Evolutionary conservation across 2,329 filamentous ascomycete genomes (phyloP), one percentile per base, ranked within the genome.

Genomic region (Apiospora marii): DNA sequence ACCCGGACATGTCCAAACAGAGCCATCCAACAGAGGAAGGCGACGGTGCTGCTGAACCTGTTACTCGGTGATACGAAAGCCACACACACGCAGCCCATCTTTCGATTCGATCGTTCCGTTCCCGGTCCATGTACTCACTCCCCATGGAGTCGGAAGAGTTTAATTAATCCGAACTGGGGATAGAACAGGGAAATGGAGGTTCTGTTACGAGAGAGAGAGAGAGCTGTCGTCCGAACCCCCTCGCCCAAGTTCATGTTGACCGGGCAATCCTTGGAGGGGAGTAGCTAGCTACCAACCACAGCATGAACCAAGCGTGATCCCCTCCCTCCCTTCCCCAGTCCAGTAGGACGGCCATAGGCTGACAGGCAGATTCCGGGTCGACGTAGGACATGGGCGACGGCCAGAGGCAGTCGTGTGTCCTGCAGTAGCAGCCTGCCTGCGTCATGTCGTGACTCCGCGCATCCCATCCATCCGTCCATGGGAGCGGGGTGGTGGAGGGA

Each of bases 31-130:
- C 19, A 10, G 22, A 41, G 19, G 12, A 41, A 12, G n/a, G 22
- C 19, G 58, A 12, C 53, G 27, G 27, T 30, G 27, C 5, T 37
- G 24, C 30, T 13, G 27, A 41, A 13, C 34, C 2, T 24, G 58
- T 64, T 64, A 64, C 30, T 41, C 19, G 10, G 34, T 64, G 34
- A 41, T 64, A 64, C 58, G 58, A 64, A 64, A 64, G 58, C 58
- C 58, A 64, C 58, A 64, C 22, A 10, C 37, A 30, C 27, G 14
- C 30, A 24, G 4, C 34, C 12, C 30, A 64, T 41, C 34, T 12
- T n/a, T 22, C 30, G 58, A 64, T 24, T 64, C 58, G 58, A 64
- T 41, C 34, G 34, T 64, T 41, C 58, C 46, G 19, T 10, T 41
- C 37, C 37, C 37, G 37, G 51, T 13, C 51, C 58, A 22, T 41